These are phyloP conservation scores for Porcisia hertigi DNA, from an alignment of 208 protist genomes.

Conservation along the genomic window DNA sequence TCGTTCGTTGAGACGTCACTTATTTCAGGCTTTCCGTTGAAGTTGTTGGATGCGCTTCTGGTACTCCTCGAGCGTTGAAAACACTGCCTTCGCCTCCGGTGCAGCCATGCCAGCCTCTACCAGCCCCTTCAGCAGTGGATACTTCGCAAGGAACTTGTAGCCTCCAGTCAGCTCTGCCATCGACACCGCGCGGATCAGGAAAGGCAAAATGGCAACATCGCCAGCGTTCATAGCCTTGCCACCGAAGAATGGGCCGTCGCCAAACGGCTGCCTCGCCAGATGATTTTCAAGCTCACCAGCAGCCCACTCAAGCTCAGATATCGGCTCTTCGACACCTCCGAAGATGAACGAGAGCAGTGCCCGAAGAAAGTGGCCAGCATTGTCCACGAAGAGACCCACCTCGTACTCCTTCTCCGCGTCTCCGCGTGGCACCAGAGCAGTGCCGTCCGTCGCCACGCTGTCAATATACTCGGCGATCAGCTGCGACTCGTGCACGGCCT, in stretches of 20 bases:
- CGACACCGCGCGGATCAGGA: conserved; percentile 55
- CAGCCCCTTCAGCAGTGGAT: conserved; percentile 38
- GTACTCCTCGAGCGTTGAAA: conserved; percentile 40
- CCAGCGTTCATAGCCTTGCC: conserved; percentile 52
- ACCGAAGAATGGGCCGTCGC: conserved; percentile 69
- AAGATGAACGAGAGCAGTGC: conserved; percentile 22
- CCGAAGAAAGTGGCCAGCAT: conserved; percentile 36
- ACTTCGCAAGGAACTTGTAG: conserved; percentile 59
- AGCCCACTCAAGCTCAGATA: conserved; percentile 52
- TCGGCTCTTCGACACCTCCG: conserved; percentile 30
- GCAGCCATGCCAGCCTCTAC: conserved; percentile 45
- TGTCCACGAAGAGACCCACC: conserved; percentile 43
- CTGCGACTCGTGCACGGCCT: conserved; percentile 66
- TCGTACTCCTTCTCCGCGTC: conserved; percentile 55
- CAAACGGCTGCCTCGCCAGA: conserved; percentile 46
- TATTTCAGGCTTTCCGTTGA: not conserved
- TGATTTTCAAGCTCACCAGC: conserved; percentile 53
- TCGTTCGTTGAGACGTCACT: not conserved
- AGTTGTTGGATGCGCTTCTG: not conserved
- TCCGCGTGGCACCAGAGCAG: conserved; percentile 38
- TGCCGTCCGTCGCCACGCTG: conserved; percentile 13
- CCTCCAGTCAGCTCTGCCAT: conserved; percentile 44
- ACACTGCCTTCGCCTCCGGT: conserved; percentile 42
- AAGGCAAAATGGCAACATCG: conserved; percentile 64
- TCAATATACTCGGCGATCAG: conserved; percentile 72